phyloP scores from a whole-genome alignment of 768 basidiomycete genomes.

The Psilocybe cyanescens region DNA sequence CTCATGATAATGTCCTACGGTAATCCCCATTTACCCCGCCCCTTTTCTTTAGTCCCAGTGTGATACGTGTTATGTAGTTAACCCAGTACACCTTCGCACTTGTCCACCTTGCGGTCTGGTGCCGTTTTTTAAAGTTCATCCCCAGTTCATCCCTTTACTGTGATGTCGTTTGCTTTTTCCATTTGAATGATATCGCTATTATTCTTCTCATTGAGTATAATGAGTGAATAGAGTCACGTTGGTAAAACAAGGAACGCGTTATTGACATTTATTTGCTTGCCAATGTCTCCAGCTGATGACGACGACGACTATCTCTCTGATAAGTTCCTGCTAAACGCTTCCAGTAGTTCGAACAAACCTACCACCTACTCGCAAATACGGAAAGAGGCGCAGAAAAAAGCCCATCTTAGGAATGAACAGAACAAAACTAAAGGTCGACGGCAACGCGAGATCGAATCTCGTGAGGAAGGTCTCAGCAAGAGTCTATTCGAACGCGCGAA shows the following conservation, averaged over 20 bases:
- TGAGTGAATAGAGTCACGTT: constrained; percentile 13
- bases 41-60: constrained; percentile 23
- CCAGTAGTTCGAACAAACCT: constrained; percentile 37
- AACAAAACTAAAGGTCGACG: constrained; percentile 66
- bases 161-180: constrained; percentile 31
- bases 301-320: constrained; percentile 88
- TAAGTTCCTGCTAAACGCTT: constrained; percentile 65
- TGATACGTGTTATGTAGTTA: constrained; percentile 25
- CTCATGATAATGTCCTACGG: constrained; percentile 25
- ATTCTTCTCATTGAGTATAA: not conserved
- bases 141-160: constrained; percentile 27
- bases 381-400: constrained; percentile 60
- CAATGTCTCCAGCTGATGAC: constrained; percentile 61
- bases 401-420: constrained; percentile 68
- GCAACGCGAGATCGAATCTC: constrained; percentile 73
- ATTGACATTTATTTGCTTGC: constrained; percentile 20
- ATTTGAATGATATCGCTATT: constrained; percentile 31
- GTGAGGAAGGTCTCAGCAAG: constrained; percentile 77
- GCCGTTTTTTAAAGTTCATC: constrained; percentile 37
- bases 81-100: constrained; percentile 23
- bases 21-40: constrained; percentile 20
- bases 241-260: constrained; percentile 14
- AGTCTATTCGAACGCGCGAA: constrained; percentile 81
- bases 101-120: constrained; percentile 48
- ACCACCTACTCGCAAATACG: constrained; percentile 76